These are phyloP conservation scores for Amanita rubescens DNA, from an alignment of 768 basidiomycete genomes.

Conservation along the genomic window DNA sequence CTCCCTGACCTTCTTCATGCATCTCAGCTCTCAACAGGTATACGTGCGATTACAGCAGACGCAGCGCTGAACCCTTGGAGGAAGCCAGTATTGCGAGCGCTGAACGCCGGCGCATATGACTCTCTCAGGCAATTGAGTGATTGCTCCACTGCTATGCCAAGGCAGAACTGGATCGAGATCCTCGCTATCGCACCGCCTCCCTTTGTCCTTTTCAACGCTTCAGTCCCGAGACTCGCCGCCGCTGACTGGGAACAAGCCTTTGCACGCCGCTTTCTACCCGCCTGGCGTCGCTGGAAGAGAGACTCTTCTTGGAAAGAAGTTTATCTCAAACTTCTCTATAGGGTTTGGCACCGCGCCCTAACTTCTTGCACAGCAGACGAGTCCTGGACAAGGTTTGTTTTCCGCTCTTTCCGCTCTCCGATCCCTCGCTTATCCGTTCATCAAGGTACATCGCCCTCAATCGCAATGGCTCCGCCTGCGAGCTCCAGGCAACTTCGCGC, in stretches of 20 bases:
- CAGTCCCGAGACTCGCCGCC: conserved; percentile 58
- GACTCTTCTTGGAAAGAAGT: conserved; percentile 56
- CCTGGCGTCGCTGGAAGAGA: conserved; percentile 68
- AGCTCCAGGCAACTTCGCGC: conserved; percentile 60
- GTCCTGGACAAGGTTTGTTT: conserved; percentile 83
- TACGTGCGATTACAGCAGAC: conserved; percentile 55
- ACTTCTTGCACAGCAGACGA: conserved; percentile 74
- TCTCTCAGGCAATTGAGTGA: conserved; percentile 54
- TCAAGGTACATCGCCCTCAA: conserved; percentile 73
- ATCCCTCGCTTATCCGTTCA: too few relatives aligned
- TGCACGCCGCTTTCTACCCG: conserved; percentile 61
- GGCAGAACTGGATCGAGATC: conserved; percentile 77
- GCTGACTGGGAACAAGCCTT: conserved; percentile 75
- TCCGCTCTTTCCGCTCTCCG: too few relatives aligned
- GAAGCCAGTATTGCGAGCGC: conserved; percentile 53
- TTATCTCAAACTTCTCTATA: conserved; percentile 62
- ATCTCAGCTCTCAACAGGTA: conserved; percentile 53
- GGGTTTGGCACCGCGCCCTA: conserved; percentile 61
- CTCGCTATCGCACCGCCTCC: conserved; percentile 51
- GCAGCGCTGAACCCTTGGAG: conserved; percentile 70
- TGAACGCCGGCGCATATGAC: conserved; percentile 39
- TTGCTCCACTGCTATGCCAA: conserved; percentile 54
- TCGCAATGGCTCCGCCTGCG: conserved; percentile 68
- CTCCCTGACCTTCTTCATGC: conserved; percentile 49
- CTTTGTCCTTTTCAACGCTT: conserved; percentile 61